Conservation (phyloP, 2,329 filamentous ascomycete genomes). For the Nemania bipapillata region DNA sequence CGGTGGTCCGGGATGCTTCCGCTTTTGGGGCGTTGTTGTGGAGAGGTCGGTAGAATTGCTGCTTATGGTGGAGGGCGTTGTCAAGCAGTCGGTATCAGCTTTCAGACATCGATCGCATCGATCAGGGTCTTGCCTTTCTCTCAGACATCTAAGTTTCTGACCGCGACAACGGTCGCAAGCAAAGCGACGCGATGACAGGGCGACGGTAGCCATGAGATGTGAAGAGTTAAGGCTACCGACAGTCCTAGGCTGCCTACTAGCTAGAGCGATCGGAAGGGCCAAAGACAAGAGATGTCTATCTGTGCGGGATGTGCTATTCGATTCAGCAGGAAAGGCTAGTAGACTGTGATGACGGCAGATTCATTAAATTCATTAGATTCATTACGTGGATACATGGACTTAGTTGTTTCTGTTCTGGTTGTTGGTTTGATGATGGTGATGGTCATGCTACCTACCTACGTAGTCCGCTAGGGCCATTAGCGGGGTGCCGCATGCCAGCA, state of each 20-base stretch:
- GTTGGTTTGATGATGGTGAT: too few relatives aligned
- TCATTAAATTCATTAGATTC: too few relatives aligned
- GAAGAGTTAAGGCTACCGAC: neutral
- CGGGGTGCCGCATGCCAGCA: too few relatives aligned
- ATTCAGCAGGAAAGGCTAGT: neutral
- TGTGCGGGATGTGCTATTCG: neutral
- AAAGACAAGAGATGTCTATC: neutral
- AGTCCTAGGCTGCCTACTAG: neutral
- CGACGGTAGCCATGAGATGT: neutral
- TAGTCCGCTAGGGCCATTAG: too few relatives aligned
- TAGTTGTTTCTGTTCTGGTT: too few relatives aligned
- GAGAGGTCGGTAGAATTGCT: neutral
- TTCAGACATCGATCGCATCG: neutral
- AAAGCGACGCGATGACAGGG: neutral
- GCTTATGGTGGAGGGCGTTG: neutral
- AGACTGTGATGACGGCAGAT: too few relatives aligned
- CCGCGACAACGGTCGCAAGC: neutral
- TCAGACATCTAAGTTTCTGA: neutral
- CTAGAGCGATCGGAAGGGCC: neutral
- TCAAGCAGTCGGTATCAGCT: neutral
- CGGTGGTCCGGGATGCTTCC: neutral
- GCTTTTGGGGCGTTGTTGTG: neutral
- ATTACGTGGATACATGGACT: too few relatives aligned
- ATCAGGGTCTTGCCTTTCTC: neutral
- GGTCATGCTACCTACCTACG: too few relatives aligned